Evolutionary conservation across 2,329 filamentous ascomycete species (phyloP).

Genomic region (Ophiostoma quercus): DNA sequence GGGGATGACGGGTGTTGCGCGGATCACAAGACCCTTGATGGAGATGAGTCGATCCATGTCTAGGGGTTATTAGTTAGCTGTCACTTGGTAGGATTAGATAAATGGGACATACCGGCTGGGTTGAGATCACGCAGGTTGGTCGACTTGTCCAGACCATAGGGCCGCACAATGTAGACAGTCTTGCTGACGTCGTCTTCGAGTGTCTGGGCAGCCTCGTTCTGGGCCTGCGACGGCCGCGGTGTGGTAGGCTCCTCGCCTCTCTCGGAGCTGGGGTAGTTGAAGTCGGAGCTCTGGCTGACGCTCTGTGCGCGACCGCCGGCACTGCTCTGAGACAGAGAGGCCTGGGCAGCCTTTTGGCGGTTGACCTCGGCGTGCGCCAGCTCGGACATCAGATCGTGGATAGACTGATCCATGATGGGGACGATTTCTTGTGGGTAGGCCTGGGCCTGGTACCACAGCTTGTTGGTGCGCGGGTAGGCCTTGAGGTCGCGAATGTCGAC

Average conservation of each 20-base stretch:
- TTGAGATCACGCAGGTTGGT: slow-evolving; percentile 93
- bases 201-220: slow-evolving; percentile 35
- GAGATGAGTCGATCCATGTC: slow-evolving; percentile 93
- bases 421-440: slow-evolving; percentile 95
- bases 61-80: neutral
- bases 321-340: slow-evolving; percentile 17
- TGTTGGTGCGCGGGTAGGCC: slow-evolving; percentile 83
- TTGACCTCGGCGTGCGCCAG: slow-evolving; percentile 75
- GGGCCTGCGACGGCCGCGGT: slow-evolving; percentile 40
- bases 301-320: slow-evolving; percentile 28
- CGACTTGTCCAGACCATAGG: slow-evolving; percentile 78
- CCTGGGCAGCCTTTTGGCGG: slow-evolving; percentile 49
- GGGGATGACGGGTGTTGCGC: slow-evolving; percentile 91
- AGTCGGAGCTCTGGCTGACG: slow-evolving; percentile 60
- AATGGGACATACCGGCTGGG: slow-evolving; percentile 43
- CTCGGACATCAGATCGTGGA: slow-evolving; percentile 91
- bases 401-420: slow-evolving; percentile 88
- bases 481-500: slow-evolving; percentile 85
- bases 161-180: slow-evolving; percentile 77
- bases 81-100: neutral
- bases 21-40: slow-evolving; percentile 93
- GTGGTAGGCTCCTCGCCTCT: slow-evolving; percentile 48
- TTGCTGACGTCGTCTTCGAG: slow-evolving; percentile 77
- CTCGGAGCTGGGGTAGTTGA: slow-evolving; percentile 76
- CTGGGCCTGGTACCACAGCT: slow-evolving; percentile 92